These are phyloP conservation scores for Phytophthora ramorum DNA, from an alignment of 352 stramenopile genomes.

Conservation along the genomic window DNA sequence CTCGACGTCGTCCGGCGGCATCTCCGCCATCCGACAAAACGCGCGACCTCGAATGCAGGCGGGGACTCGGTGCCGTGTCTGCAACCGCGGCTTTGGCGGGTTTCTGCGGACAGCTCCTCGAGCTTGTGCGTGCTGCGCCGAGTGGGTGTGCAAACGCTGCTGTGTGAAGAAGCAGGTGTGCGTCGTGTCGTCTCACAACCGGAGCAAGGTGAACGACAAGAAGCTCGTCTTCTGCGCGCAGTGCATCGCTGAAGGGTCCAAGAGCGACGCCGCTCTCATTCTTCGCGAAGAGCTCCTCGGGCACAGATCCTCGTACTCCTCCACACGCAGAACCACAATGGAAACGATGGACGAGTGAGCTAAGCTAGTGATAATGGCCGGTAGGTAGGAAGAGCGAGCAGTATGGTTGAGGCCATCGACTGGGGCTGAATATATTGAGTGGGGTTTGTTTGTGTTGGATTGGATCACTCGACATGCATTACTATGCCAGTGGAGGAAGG, in stretches of 20 bases:
- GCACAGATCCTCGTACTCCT: slow-evolving; percentile 37
- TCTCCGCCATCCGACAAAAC: slow-evolving; percentile 14
- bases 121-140: slow-evolving; percentile 39
- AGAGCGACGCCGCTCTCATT: slow-evolving; percentile 42
- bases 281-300: slow-evolving; percentile 42
- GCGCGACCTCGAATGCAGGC: slow-evolving; percentile 16
- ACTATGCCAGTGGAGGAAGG: slow-evolving; percentile 35
- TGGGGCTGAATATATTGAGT: slow-evolving; percentile 50
- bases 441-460: slow-evolving; percentile 31
- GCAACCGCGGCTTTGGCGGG: slow-evolving; percentile 36
- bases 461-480: slow-evolving; percentile 37
- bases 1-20: slow-evolving; percentile 34
- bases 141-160: slow-evolving; percentile 49
- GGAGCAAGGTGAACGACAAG: slow-evolving; percentile 47
- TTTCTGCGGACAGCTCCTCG: slow-evolving; percentile 35
- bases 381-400: background rate
- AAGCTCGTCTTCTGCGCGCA: slow-evolving; percentile 49
- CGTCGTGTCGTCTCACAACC: slow-evolving; percentile 44
- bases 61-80: slow-evolving; percentile 36
- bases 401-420: slow-evolving; percentile 28
- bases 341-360: slow-evolving; percentile 18
- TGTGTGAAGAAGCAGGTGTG: slow-evolving; percentile 49
- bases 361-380: no score
- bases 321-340: slow-evolving; percentile 37
- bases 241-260: slow-evolving; percentile 43